Percentiles rank a stretch among this genome's conserved stretches.
Evolutionary conservation across 2,329 filamentous ascomycete genomes (phyloP).

Genomic region (Xylaria sp.): DNA sequence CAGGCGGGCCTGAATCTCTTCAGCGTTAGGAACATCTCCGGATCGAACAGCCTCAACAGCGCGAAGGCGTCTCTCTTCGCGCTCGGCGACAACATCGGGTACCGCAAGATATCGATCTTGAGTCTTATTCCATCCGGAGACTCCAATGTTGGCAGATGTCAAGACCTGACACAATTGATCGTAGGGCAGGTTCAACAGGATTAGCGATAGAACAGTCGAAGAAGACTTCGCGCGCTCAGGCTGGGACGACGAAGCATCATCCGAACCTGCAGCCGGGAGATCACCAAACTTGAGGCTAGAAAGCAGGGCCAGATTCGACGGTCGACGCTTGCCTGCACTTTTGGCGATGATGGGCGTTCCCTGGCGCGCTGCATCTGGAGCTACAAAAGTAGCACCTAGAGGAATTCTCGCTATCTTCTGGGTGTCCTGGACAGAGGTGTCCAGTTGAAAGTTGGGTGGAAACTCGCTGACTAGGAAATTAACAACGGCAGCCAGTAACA

Average conservation of each 20-base stretch:
- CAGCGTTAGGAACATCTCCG: conserved; percentile 34
- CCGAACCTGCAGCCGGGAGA: conserved; percentile 39
- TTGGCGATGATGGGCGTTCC: conserved; percentile 36
- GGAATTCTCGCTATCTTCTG: conserved; percentile 41
- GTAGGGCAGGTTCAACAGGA: conserved; percentile 67
- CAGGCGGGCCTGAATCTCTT: conserved; percentile 33
- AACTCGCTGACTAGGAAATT: conserved; percentile 58
- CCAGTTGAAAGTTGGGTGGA: conserved; percentile 54
- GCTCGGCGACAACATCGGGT: conserved; percentile 48
- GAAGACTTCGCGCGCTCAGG: conserved; percentile 36
- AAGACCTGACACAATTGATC: conserved; percentile 59
- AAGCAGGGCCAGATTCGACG: conserved; percentile 46
- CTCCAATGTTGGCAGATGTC: conserved; percentile 53
- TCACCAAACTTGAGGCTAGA: conserved; percentile 69
- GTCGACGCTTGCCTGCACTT: conserved; percentile 33
- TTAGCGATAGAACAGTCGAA: conserved; percentile 52
- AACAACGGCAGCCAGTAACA: conserved; percentile 50
- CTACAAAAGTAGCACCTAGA: conserved; percentile 33
- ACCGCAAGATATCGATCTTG: conserved; percentile 46
- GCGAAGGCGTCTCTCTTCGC: conserved; percentile 50
- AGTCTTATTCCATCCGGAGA: conserved; percentile 45
- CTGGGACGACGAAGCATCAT: conserved; percentile 25
- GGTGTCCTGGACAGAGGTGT: conserved; percentile 39
- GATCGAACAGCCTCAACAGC: conserved; percentile 40
- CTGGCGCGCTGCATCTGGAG: conserved; percentile 31